Base-by-base conservation (phyloP, 257 asterid genomes). In the Parsonsia alboflavescens region DNA sequence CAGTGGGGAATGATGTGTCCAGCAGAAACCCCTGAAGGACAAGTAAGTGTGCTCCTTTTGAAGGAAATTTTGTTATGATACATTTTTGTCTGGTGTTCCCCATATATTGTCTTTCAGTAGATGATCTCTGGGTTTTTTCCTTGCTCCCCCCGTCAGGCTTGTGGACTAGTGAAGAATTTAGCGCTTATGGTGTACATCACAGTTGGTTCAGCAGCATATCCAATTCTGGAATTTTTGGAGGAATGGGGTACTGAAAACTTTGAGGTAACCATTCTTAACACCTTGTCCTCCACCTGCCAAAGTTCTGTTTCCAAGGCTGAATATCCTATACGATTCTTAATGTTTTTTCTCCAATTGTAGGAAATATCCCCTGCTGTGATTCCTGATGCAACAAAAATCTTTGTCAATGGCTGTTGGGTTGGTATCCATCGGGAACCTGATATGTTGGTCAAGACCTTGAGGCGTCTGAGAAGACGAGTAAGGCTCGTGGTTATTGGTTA, bases 1-100 rank as follows among this genome's bases (percentile, higher is more conserved):
- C 99, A 94, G 74, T 94, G 99, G 99, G 99, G 99, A 85, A 94
- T 94, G 99, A 94, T 94, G 99, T 94, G 99, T 81, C 97, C 99
- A 66, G 99, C 97, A 28, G 99, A 94, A 88, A 94, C 99, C 64
- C 99, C 99, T 71, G 99, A 92, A 82, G 99, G 99, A 81, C 97
- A 92, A 80, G 99, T 90, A 63, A 75, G 91, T 82, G 68, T 81
- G 48, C 62, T 45, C 75, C 75, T 44, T 45, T 30, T 68, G 68
- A 68, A 33, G 48, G 67, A 75, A 49, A 65, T 63, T 67, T 70
- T 57, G 59, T 70, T 69, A 44, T 42, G 73, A 69, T 71, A 70
- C n/a, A 61, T 26, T 39, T 49, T 46, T 33, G 21, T 59, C 53
- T 61, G 39, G n/a, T 54, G 5, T 67, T 19, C 54, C 41, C 16